Evolutionary conservation across 495 filamentous ascomycete species (phyloP), one percentile per base, ranked within the genome.

Genomic region (Filosporella fistucella): DNA sequence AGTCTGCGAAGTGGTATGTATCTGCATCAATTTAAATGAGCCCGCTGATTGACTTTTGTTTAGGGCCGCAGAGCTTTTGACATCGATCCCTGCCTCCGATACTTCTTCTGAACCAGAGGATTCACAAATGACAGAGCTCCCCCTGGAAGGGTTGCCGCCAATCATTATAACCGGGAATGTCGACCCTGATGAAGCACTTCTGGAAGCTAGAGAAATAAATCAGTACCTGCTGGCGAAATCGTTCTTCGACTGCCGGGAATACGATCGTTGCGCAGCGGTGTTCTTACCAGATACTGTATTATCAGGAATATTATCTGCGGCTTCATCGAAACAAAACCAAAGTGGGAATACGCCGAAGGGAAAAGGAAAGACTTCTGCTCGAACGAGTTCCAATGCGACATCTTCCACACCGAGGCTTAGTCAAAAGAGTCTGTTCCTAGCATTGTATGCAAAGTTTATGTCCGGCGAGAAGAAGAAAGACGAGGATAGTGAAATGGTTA

Each of bases 401-500:
- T 37, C 42, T 17, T 63, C 62, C 3, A 68, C 80, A 33, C 78
- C 76, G 7, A 67, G 59, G 6, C 59, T 95, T 46, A 95, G 90
- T 64, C 88, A 95, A 61, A 91, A 89, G 60, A 85, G 89, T 13
- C 61, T 95, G n/a, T 99, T 99, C 59, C 72, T 99, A 28, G 84
- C 89, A 1, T 71, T 97, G 12, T 99, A 99, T 55, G 86, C 94
- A 17, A 94, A 89, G 51, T 90, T 86, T 58, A 76, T 99, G 44
- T 83, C 91, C 1, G 94, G 94, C 2, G 94, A 97, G 69, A 99
- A 99, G 70, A 79, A 85, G 42, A 95, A 88, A 63, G 85, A 96
- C 61, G 94, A 99, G 59, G 94, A 96, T 25, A 86, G 86, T 21
- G 94, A 99, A 68, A 97, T 96, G 89, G 86, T 99, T 6, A 74